Base-by-base conservation (phyloP, 108 stramenopile genomes). In the Licmophora abbreviata region DNA sequence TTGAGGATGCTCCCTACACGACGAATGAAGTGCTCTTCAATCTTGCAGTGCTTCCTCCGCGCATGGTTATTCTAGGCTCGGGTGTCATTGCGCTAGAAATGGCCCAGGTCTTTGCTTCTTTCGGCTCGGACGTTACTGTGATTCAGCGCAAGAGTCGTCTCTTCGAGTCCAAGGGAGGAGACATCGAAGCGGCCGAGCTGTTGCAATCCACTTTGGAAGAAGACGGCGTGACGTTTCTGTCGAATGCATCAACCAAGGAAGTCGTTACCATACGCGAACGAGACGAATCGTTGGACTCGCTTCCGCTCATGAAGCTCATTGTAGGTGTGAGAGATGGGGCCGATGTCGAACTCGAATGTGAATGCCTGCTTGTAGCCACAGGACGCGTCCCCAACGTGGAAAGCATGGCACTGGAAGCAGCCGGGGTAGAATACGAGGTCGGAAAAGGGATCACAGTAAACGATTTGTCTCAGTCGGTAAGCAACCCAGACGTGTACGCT, bases 81-180 rank as follows among this genome's bases (percentile, higher is more conserved):
- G 97, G 97, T 12, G 89, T 95, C 25, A 82, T 97, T 50, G 97
- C 94, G 0, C 44, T 95, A 44, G 97, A 97, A 70, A 89, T 97
- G 91, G 94, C 97, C n/a, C 97, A 97, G 69, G 55, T 74, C 18
- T 88, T 95, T 82, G 77, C 92, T n/a, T 59, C 81, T 3, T 89
- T 97, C 57, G 97, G 97, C 29, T 72, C 74, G 6, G 23, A 91
- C n/a, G 96, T 97, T 24, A 85, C 85, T 9, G 81, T 92, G 5
- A 43, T 92, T 30, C 55, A 66, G 26, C 76, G 83, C 12, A 77
- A 81, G 5, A 48, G 64, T 42, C 61, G 59, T 12, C 59, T 96
- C 2, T 72, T 93, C 35, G 61, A 68, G 10, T 79, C 78, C 18
- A 75, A 75, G 42, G 63, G 67, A 26, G 87, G 85, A 34, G 92